Percentiles rank a stretch among this genome's conserved stretches.
Evolutionary conservation across 495 filamentous ascomycete genomes (phyloP).

Genomic region (Penicillium pulvis): DNA sequence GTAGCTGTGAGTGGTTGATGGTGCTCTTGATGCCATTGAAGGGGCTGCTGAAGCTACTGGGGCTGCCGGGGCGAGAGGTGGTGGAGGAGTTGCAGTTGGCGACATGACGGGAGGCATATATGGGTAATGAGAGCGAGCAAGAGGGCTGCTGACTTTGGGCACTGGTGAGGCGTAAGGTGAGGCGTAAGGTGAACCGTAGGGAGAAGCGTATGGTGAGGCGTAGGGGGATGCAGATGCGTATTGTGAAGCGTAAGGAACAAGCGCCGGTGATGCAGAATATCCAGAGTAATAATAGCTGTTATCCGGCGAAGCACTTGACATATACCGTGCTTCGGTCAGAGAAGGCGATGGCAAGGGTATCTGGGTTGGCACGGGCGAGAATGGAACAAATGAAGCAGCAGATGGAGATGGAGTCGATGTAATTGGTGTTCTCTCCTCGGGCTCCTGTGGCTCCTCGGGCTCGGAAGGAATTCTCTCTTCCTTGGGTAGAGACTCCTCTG

Average conservation of each 20-base stretch:
- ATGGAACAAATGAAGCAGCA: slow-evolving; percentile 21
- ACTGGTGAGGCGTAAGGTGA: slow-evolving; percentile 36
- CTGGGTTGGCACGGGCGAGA: slow-evolving; percentile 29
- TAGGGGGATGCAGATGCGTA: slow-evolving; percentile 10
- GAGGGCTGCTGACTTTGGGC: slow-evolving; percentile 43
- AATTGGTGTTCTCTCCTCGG: slow-evolving; percentile 9
- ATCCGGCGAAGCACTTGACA: slow-evolving; percentile 26
- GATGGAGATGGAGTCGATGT: slow-evolving; percentile 5
- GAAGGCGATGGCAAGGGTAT: slow-evolving; percentile 37
- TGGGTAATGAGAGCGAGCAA: slow-evolving; percentile 40
- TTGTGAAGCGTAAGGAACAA: slow-evolving; percentile 11
- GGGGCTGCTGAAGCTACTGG: slow-evolving; percentile 2
- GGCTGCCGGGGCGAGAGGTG: slow-evolving; percentile 3
- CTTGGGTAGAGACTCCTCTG: slow-evolving; percentile 9
- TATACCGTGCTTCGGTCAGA: slow-evolving; percentile 31
- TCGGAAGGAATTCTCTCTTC: slow-evolving; percentile 18
- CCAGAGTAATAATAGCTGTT: slow-evolving; percentile 16
- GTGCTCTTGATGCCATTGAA: slow-evolving; percentile 7
- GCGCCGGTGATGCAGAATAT: slow-evolving; percentile 8
- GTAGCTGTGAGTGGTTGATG: slow-evolving; percentile 25
- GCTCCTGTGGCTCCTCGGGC: slow-evolving; percentile 12
- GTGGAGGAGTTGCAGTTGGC: slow-evolving; percentile 34
- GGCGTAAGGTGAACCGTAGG: slow-evolving; percentile 22
- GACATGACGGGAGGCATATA: slow-evolving; percentile 46
- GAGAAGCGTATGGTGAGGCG: slow-evolving; percentile 16